A percentile compares a stretch with the other conserved stretches of the same genome.
Evolutionary conservation across 1,284 basidiomycete species (phyloP).

Genomic region (Pulveroboletus sp.): DNA sequence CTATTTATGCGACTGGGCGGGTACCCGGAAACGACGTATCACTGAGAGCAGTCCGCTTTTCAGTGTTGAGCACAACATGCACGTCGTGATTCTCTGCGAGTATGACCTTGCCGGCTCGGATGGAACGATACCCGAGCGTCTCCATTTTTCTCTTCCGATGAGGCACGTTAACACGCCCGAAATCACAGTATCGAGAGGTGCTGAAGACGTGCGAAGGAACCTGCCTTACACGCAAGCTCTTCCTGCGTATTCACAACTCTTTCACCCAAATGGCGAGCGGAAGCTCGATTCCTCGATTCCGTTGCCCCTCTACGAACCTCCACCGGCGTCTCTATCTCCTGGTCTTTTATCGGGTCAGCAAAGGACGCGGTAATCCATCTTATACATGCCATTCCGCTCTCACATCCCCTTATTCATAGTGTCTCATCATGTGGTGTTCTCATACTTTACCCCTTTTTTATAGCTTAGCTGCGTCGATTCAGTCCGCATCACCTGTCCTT

Average conservation of each 20-base stretch:
- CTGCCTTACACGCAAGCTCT: constrained; percentile 45
- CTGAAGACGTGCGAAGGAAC: constrained; percentile 21
- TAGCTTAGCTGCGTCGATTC: constrained; percentile 7
- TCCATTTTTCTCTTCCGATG: constrained; percentile 55
- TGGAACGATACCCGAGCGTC: constrained; percentile 37
- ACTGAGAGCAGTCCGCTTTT: constrained; percentile 56
- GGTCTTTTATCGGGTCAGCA: constrained; percentile 3
- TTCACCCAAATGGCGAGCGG: constrained; percentile 67
- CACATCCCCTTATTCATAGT: neutral
- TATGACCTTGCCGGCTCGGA: constrained; percentile 50
- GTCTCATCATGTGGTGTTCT: neutral
- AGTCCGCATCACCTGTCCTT: constrained; percentile 11
- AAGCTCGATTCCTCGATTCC: constrained; percentile 68
- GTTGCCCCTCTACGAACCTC: constrained; percentile 60
- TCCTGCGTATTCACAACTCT: constrained; percentile 77
- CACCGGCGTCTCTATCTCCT: constrained; percentile 6
- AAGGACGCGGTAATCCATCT: constrained; percentile 8
- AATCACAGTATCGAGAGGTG: constrained; percentile 30
- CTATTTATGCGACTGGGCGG: constrained; percentile 46
- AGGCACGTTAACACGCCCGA: constrained; percentile 45
- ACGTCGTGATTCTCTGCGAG: constrained; percentile 52
- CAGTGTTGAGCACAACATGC: constrained; percentile 55
- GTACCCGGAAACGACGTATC: constrained; percentile 45
- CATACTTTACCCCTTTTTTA: neutral
- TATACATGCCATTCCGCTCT: neutral